Evolutionary conservation across 495 filamentous ascomycete genomes (phyloP), one percentile per base, ranked within the genome.

Genomic region (Usnea hakonensis): DNA sequence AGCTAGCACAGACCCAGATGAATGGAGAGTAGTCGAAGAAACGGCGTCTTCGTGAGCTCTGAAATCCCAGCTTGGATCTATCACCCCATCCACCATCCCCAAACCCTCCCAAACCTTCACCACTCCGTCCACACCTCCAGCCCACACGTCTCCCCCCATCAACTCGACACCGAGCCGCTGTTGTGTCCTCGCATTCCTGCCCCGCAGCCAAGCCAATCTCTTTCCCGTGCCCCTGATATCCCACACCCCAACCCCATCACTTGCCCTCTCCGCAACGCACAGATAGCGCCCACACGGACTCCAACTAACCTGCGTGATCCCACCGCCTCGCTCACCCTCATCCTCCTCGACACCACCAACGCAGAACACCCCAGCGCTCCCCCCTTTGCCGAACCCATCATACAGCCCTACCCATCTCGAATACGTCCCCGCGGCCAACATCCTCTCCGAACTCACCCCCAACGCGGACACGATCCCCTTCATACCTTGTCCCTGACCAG

Each of bases 261-360:
- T 87, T 67, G 83, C 84, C 38, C 95, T 81, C 77, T 97, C 95
- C n/a, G 85, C 88, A 19, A 95, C 83, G 67, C 90, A 86, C 37
- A 98, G 74, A 74, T 96, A 97, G 63, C 84, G 77, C n/a, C 90
- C 93, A 75, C 90, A 93, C 0, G 84, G 81, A 66, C 88, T 93
- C 92, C 90, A 96, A 3, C 79, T 55, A 16, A 90, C 76, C 67
- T 94, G 87, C 35, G 85, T 87, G 23, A 97, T 72, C 3, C 94
- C 93, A 0, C 90, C 90, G 1, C 79, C 68, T 23, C 75, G 73
- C 2, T 75, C 75, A 8, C 71, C 71, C 30, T 59, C 69, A 0
- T 66, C 68, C 21, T 73, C 65, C 16, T 53, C 48, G 43, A 66
- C 66, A 17, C 72, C 74, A 1, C 77, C 79, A 5, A 78, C 62